These are phyloP conservation scores for Datisca glomerata DNA, from an alignment of 306 rosid genomes.

Conservation along the genomic window DNA sequence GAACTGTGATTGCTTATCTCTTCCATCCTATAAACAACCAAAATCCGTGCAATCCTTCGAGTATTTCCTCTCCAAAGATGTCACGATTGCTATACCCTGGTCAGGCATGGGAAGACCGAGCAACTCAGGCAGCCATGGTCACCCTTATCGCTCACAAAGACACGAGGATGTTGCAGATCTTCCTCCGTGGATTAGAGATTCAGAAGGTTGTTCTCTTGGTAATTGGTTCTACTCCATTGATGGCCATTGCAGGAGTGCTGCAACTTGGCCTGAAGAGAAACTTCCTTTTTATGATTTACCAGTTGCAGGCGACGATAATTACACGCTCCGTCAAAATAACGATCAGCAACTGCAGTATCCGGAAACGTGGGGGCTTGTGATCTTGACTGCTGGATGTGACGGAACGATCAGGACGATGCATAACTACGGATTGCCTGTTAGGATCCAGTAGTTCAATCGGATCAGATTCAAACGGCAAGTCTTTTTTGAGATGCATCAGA, in stretches of 20 bases:
- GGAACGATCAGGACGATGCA: constrained; percentile 73
- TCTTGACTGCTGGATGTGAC: constrained; percentile 61
- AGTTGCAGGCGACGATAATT: constrained; percentile 15
- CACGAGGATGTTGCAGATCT: constrained; percentile 9
- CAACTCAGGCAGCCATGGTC: background rate
- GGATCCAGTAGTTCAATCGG: constrained; percentile 23
- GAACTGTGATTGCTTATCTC: constrained; percentile 27
- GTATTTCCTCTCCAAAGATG: constrained; percentile 59
- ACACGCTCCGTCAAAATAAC: constrained; percentile 23
- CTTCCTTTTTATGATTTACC: constrained; percentile 45
- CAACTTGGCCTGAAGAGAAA: constrained; percentile 88
- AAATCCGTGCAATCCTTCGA: constrained; percentile 50
- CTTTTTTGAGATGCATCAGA: too few species aligned
- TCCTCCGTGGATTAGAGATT: constrained; percentile 21
- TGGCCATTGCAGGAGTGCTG: constrained; percentile 37
- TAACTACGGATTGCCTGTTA: constrained; percentile 78
- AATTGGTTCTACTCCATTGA: constrained; percentile 55
- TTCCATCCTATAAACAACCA: constrained; percentile 22
- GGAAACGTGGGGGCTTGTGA: constrained; percentile 67
- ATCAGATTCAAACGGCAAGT: background rate
- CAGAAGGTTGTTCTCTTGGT: constrained; percentile 36
- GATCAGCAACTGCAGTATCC: constrained; percentile 11
- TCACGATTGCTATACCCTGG: constrained; percentile 74
- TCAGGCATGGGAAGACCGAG: constrained; percentile 25
- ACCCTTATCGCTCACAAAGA: background rate